phyloP scores from a whole-genome alignment of 768 basidiomycete species.

The Sarcodon sp. region DNA sequence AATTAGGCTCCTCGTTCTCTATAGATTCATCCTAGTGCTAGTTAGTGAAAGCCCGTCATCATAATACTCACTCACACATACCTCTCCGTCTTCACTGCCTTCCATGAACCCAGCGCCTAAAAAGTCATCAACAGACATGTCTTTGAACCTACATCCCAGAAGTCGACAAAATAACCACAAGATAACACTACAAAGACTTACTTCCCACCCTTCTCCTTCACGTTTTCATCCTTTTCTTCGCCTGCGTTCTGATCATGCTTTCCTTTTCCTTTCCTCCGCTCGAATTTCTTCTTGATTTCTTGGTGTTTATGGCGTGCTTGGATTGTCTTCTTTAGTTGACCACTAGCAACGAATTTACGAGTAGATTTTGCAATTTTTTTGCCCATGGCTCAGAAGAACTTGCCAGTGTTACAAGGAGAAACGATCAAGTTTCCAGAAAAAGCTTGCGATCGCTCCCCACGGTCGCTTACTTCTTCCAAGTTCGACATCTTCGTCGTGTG shows the following conservation, averaged over 20 bases:
- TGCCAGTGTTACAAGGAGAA: too few relatives aligned
- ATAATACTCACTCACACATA: constrained; percentile 9
- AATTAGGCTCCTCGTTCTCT: constrained; percentile 23
- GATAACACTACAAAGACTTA: constrained; percentile 5
- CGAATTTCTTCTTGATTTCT: constrained; percentile 57
- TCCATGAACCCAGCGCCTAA: constrained; percentile 66
- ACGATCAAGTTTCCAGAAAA: too few relatives aligned
- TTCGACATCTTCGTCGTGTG: too few relatives aligned
- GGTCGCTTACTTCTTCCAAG: too few relatives aligned
- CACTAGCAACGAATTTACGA: constrained; percentile 80
- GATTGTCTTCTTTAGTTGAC: constrained; percentile 81
- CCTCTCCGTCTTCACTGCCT: constrained; percentile 36
- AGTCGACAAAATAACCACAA: background rate
- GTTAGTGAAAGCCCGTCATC: background rate
- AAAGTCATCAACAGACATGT: constrained; percentile 70
- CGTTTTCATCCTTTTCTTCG: constrained; percentile 12
- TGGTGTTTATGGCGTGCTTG: constrained; percentile 74
- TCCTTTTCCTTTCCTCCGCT: constrained; percentile 34
- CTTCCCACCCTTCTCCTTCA: constrained; percentile 11
- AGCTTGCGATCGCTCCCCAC: too few relatives aligned
- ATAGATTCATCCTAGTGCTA: constrained; percentile 9
- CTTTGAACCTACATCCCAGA: constrained; percentile 21
- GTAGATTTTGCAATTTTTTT: constrained; percentile 68
- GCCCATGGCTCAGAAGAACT: constrained; percentile 21
- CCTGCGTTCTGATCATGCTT: constrained; percentile 15